Conservation (phyloP, 1,284 basidiomycete species). For the Apiotrichum sp. region DNA sequence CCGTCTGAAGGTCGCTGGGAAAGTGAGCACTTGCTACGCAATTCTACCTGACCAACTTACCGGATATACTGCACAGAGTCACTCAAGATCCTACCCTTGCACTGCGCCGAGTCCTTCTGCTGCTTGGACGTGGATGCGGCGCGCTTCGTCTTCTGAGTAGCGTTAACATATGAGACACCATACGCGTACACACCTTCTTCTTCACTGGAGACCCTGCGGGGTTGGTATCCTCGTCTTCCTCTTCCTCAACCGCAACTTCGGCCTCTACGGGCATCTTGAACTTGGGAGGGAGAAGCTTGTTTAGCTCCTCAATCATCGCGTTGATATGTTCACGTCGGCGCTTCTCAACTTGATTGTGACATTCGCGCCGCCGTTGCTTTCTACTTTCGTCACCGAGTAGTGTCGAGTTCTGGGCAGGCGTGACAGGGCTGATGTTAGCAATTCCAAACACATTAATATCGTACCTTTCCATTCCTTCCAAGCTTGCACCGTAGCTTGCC, state of each 20-base stretch:
- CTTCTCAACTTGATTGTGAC: conserved; percentile 45
- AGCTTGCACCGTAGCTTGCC: conserved; percentile 22
- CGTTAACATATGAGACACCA: neutral
- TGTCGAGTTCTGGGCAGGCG: conserved; percentile 27
- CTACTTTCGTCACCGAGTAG: conserved; percentile 29
- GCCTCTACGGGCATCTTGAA: conserved; percentile 25
- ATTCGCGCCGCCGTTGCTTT: conserved; percentile 40
- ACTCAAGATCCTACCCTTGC: conserved; percentile 38
- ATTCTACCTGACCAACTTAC: conserved; percentile 14
- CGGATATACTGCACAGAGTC: conserved; percentile 40
- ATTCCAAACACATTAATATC: neutral
- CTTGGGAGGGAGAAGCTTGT: conserved; percentile 30
- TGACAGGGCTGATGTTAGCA: conserved; percentile 25
- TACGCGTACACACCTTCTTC: conserved; percentile 25
- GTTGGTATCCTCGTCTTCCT: conserved; percentile 34
- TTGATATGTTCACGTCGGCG: conserved; percentile 45
- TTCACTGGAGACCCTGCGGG: conserved; percentile 18
- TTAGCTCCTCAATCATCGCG: conserved; percentile 43
- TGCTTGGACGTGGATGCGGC: conserved; percentile 26
- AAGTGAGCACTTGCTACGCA: neutral
- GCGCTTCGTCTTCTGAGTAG: conserved; percentile 26
- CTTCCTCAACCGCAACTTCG: conserved; percentile 29
- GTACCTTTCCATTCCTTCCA: conserved; percentile 24
- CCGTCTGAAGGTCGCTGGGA: conserved; percentile 30
- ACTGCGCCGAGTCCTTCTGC: conserved; percentile 37